Base-by-base conservation (phyloP, 75 land plant species). In the Pinus tabuliformis region DNA sequence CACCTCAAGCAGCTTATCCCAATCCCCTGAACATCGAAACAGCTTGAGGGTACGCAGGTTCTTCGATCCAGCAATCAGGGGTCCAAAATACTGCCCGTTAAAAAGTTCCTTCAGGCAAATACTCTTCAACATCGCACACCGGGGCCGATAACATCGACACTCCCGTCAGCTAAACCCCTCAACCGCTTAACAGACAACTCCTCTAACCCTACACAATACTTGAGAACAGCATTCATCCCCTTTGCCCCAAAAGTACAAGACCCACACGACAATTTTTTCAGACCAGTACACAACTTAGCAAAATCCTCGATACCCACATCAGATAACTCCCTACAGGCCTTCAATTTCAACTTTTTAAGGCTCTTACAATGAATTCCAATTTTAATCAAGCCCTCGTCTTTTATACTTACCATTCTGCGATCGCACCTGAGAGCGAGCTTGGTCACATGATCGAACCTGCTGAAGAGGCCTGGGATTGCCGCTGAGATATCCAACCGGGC, bases 371-470 rank as follows among this genome's bases (percentile, higher is more conserved):
- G 81, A 28, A 45, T 30, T 2, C 80, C 81, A 28, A 86, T 73
- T 22, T 76, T 7, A 62, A 84, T 56, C 26, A 86, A 78, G 7
- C 78, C 87, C 14, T 73, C 65, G 65, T 86, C 87, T 52, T 79
- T 54, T 18, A 86, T 79, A 57, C 85, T 77, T 22, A 49, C 24
- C 8, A 59, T 58, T 65, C 59, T 75, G 24, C 79, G 62, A 61
- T 86, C 87, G 73, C 87, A 83, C 57, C 76, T 75, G 37, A 86
- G 68, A 0, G 87, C 77, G 14, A 86, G 81, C 56, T 83, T 82
- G 3, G 85, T 77, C 28, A 86, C 72, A 15, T 70, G 56, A 28
- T 72, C 75, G 58, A 86, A 86, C 30, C 87, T 59, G 13, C 22
- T 52, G 21, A 78, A 58, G n/a, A 86, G 54, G 4, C 36, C 30